Evolutionary conservation across 2,329 filamentous ascomycete species (phyloP).

Genomic region (Claviceps sp.): DNA sequence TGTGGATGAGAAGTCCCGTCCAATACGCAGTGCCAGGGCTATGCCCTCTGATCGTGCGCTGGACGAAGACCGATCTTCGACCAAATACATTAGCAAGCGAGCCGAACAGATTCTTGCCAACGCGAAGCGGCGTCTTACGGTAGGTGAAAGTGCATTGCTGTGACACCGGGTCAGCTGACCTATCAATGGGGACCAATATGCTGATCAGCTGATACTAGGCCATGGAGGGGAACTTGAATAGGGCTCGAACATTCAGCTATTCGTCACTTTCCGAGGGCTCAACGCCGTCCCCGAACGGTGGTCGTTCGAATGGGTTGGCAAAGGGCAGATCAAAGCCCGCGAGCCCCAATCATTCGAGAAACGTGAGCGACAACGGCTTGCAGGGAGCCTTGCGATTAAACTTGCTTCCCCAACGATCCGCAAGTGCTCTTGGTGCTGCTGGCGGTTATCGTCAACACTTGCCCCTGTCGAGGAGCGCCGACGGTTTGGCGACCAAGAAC

Average conservation of each 20-base stretch:
- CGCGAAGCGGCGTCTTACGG: slow-evolving; percentile 77
- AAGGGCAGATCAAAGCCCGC: slow-evolving; percentile 9
- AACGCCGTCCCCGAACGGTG: slow-evolving; percentile 32
- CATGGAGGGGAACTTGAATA: slow-evolving; percentile 83
- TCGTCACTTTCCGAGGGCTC: slow-evolving; percentile 32
- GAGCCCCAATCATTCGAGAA: slow-evolving; percentile 15
- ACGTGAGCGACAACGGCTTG: slow-evolving; percentile 19
- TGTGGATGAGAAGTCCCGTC: slow-evolving; percentile 29
- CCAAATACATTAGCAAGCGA: slow-evolving; percentile 62
- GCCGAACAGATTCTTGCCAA: slow-evolving; percentile 87
- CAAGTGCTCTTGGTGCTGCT: slow-evolving; percentile 49
- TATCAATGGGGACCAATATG: background rate
- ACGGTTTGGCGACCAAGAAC: slow-evolving; percentile 22
- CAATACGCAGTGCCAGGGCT: slow-evolving; percentile 7
- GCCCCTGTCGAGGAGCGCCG: slow-evolving; percentile 29
- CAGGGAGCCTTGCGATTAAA: slow-evolving; percentile 15
- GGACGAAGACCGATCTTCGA: slow-evolving; percentile 51
- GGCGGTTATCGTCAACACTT: slow-evolving; percentile 42
- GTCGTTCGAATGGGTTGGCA: slow-evolving; percentile 13
- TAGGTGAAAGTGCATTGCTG: slow-evolving; percentile 30
- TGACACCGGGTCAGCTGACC: background rate
- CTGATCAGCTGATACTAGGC: slow-evolving; percentile 37
- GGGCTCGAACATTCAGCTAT: slow-evolving; percentile 54
- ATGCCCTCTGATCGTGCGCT: slow-evolving; percentile 8
- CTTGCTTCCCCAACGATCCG: slow-evolving; percentile 39